phyloP scores from a whole-genome alignment of 176 grass and related monocot species.

The Oryza officinalis region DNA sequence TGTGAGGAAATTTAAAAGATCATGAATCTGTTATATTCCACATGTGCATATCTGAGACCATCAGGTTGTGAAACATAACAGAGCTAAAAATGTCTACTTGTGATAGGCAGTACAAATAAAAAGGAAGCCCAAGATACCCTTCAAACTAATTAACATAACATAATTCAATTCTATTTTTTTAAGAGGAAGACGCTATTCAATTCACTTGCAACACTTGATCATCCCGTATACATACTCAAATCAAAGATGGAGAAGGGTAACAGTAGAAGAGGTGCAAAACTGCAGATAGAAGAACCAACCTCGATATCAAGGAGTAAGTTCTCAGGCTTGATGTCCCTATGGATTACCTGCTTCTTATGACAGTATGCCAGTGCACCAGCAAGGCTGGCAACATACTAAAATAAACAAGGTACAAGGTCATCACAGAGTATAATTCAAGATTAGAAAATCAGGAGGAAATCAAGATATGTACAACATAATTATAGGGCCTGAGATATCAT shows the following conservation, averaged over 20 bases:
- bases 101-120: not conserved
- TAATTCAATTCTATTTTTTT: too few relatives aligned
- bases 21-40: not conserved
- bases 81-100: too few relatives aligned
- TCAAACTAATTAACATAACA: too few relatives aligned
- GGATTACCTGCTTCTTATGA: slow-evolving; percentile 94
- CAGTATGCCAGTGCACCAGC: slow-evolving; percentile 78
- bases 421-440: slow-evolving; percentile 2
- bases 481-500: not conserved
- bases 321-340: slow-evolving; percentile 98
- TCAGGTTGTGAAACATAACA: not conserved
- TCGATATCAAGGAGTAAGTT: slow-evolving; percentile 90
- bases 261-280: not conserved
- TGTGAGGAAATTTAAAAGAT: too few relatives aligned
- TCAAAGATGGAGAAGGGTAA: slow-evolving; percentile 1
- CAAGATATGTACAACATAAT: not conserved
- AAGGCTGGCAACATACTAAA: slow-evolving; percentile 79
- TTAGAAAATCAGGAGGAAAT: slow-evolving; percentile 22
- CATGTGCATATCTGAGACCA: not conserved
- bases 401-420: not conserved
- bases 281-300: slow-evolving; percentile 39
- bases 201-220: not conserved
- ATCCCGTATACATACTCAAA: too few relatives aligned
- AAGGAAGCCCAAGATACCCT: too few relatives aligned
- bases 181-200: not conserved